Base-by-base conservation (phyloP, 2,329 filamentous ascomycete genomes). In the Chrysoporthe deuterocubensis region DNA sequence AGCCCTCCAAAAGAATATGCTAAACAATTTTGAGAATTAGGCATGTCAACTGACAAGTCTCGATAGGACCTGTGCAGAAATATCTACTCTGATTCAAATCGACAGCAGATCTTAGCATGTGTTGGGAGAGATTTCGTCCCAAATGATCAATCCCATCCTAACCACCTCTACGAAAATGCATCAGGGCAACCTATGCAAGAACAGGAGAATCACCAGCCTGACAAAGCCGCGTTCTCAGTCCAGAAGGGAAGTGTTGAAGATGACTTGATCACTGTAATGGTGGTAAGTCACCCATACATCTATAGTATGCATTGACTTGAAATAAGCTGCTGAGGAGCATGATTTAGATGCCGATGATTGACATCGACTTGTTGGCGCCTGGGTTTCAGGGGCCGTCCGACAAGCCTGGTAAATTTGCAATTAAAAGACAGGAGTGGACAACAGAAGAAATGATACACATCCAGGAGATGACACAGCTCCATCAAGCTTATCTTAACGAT, bases 261-360 rank as follows among this genome's bases (percentile, higher is more conserved):
- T 11, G 32, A 13, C 5, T 40, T 9, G 37, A 40, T 40, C 37
- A 52, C 46, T 44, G 26, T 50, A 46, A 52, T 40, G 26, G 60
- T 62, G 5, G 42, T 62, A 46, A 62, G 60, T 62, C 26, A 50
- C 32, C 21, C 26, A 21, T 11, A 52, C 44, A 8, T 50, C 14
- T n/a, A 26, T 14, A 34, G 8, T 48, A 26, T 40, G 37, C 37
- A 40, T 9, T 9, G 37, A 40, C 5, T 40, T 40, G 6, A 40
- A 43, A 62, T 58, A 37, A 42, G 14, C 21, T 50, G 60, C 44
- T 62, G 13, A 62, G 32, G 44, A 46, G 34, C 46, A n/a, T 32
- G 43, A 4, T 37, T 16, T 34, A 62, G 60, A 16, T 62, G n/a
- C 60, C 43, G 46, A 14, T 62, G 32, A 46, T 62, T 34, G 60